These are phyloP conservation scores for Aspergillus ostianus DNA, from an alignment of 495 filamentous ascomycete species.

Conservation along the genomic window DNA sequence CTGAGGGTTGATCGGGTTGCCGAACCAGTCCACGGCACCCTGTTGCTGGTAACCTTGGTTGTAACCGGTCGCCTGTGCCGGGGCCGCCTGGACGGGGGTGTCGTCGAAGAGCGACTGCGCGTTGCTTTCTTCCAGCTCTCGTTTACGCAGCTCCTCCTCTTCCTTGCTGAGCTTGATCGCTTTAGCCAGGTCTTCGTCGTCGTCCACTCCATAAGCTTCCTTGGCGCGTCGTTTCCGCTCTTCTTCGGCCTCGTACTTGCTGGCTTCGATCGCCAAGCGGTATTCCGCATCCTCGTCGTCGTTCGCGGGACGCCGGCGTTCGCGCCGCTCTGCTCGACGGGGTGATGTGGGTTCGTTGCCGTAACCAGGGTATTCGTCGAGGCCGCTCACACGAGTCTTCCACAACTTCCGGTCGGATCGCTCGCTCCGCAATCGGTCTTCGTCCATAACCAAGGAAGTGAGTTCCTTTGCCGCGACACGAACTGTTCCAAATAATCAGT, in stretches of 20 bases:
- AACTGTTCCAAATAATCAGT: constrained; percentile 53
- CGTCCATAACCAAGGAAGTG: constrained; percentile 89
- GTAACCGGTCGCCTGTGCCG: constrained; percentile 78
- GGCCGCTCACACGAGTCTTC: constrained; percentile 93
- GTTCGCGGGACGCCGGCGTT: constrained; percentile 36
- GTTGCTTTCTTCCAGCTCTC: constrained; percentile 88
- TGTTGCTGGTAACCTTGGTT: constrained; percentile 98
- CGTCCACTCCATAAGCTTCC: constrained; percentile 44
- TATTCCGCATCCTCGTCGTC: constrained; percentile 91
- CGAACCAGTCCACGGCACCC: constrained; percentile 91
- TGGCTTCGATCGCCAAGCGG: constrained; percentile 89
- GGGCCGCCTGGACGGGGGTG: constrained; percentile 56
- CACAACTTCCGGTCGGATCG: constrained; percentile 88
- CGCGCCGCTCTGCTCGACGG: constrained; percentile 42
- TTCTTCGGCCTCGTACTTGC: constrained; percentile 93
- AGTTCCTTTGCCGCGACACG: constrained; percentile 95
- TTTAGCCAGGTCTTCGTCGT: constrained; percentile 88
- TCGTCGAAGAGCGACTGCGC: constrained; percentile 86
- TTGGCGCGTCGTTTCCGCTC: constrained; percentile 71
- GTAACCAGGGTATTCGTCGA: constrained; percentile 64
- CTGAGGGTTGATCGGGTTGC: constrained; percentile 80
- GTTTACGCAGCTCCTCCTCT: constrained; percentile 83
- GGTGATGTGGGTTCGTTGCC: constrained; percentile 34
- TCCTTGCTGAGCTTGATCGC: constrained; percentile 96
- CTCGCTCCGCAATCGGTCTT: constrained; percentile 89